Conservation (phyloP, 148 eudicot genomes). For the Amaranthus palmeri region DNA sequence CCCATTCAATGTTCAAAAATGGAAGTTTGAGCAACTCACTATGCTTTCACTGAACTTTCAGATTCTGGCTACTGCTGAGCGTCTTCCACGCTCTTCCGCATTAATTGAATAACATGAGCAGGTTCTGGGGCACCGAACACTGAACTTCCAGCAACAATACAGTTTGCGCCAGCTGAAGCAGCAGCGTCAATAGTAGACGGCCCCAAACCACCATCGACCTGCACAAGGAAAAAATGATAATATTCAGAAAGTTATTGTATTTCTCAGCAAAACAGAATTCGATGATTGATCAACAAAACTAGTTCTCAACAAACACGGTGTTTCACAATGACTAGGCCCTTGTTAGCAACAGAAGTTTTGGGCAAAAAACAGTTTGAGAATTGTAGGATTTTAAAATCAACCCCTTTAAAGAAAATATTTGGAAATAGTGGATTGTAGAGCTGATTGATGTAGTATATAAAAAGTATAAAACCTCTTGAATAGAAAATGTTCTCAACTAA, state of each 20-base stretch:
- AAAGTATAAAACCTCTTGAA: too few species aligned
- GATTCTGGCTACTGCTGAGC: slow-evolving; percentile 27
- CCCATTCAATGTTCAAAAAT: too few species aligned
- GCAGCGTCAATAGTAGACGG: slow-evolving; percentile 81
- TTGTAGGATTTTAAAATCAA: too few species aligned
- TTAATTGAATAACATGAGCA: slow-evolving; percentile 67
- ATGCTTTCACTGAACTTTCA: neutral
- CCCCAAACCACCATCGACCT: slow-evolving; percentile 98
- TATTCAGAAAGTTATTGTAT: neutral
- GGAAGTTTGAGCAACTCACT: neutral
- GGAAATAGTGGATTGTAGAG: too few species aligned
- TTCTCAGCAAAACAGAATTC: neutral
- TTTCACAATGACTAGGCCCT: neutral
- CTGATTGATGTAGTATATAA: too few species aligned
- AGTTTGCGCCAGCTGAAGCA: slow-evolving; percentile 90
- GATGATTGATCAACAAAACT: neutral
- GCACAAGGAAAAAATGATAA: slow-evolving; percentile 10
- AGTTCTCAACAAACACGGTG: neutral
- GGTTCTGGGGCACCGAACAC: slow-evolving; percentile 89
- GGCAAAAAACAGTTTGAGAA: too few species aligned
- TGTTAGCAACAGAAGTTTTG: too few species aligned
- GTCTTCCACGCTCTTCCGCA: slow-evolving; percentile 62
- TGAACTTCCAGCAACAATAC: slow-evolving; percentile 96
- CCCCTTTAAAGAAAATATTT: too few species aligned
- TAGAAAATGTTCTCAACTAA: too few species aligned